Evolutionary conservation across 2,329 filamentous ascomycete genomes (phyloP).

Genomic region (Neopestalotiopsis sp.): DNA sequence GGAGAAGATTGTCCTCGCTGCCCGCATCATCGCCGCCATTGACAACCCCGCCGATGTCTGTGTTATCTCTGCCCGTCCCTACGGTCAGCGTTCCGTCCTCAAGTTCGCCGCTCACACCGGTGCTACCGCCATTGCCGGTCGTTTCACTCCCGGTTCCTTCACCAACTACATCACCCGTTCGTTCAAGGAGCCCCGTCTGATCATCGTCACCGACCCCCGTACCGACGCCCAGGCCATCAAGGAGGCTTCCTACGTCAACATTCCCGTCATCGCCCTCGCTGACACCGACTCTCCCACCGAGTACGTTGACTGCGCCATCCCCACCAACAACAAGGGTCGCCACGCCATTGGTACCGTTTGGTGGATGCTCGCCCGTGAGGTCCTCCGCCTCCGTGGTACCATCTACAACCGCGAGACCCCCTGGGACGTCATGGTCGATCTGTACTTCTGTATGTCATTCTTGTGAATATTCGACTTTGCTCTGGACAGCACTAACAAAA

Average conservation of each 20-base stretch:
- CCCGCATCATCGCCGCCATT: conserved; percentile 97
- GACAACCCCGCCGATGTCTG: conserved; percentile 99
- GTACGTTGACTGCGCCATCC: conserved; percentile 99
- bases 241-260: conserved; percentile 99
- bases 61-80: conserved; percentile 99
- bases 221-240: conserved; percentile 99
- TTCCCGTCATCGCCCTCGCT: conserved; percentile 98
- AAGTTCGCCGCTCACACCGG: conserved; percentile 99
- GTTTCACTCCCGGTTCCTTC: conserved; percentile 99
- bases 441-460: conserved; percentile 86
- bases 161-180: conserved; percentile 99
- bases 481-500: conserved; percentile 25
- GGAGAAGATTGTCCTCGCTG: conserved; percentile 99
- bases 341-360: conserved; percentile 98
- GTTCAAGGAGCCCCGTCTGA: conserved; percentile 99
- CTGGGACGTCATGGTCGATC: conserved; percentile 99
- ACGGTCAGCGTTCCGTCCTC: conserved; percentile 98
- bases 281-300: conserved; percentile 99
- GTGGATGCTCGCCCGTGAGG: conserved; percentile 99
- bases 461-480: background rate
- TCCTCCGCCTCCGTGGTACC: conserved; percentile 97
- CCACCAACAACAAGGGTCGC: conserved; percentile 99
- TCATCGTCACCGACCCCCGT: conserved; percentile 98
- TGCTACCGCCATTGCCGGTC: conserved; percentile 96
- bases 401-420: conserved; percentile 94